Conservation (phyloP, 2,329 filamentous ascomycete species). For the Neonectria neomacrospora region DNA sequence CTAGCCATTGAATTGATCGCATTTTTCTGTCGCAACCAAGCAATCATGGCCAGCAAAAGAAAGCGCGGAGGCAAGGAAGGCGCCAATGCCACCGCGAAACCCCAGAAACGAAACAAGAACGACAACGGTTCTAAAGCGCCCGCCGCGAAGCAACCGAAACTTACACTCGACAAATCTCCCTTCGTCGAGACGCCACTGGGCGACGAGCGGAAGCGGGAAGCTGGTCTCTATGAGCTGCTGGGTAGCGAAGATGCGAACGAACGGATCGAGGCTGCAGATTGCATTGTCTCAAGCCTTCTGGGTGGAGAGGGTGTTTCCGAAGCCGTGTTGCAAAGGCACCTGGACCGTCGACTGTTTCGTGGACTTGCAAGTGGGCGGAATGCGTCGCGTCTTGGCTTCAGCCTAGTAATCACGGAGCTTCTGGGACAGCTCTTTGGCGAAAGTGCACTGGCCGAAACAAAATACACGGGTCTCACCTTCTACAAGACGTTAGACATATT, state of each 20-base stretch:
- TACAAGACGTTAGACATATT: slow-evolving; percentile 65
- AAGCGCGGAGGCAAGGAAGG: slow-evolving; percentile 50
- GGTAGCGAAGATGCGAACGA: slow-evolving; percentile 68
- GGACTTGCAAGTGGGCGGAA: slow-evolving; percentile 92
- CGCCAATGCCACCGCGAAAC: slow-evolving; percentile 40
- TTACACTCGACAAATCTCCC: slow-evolving; percentile 49
- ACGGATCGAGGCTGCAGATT: slow-evolving; percentile 68
- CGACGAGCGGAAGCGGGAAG: slow-evolving; percentile 68
- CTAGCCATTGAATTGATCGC: slow-evolving; percentile 15
- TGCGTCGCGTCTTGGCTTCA: slow-evolving; percentile 88
- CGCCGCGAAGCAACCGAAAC: slow-evolving; percentile 38
- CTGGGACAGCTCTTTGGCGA: slow-evolving; percentile 75
- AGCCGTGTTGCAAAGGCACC: slow-evolving; percentile 65
- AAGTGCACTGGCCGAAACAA: slow-evolving; percentile 55
- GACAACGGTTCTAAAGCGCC: slow-evolving; percentile 37
- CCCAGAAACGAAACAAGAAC: slow-evolving; percentile 49
- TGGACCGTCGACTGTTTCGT: slow-evolving; percentile 78
- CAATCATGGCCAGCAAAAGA: slow-evolving; percentile 50
- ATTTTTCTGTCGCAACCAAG: slow-evolving; percentile 11
- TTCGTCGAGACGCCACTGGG: slow-evolving; percentile 64
- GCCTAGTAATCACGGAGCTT: slow-evolving; percentile 85
- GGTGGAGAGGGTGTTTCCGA: slow-evolving; percentile 62
- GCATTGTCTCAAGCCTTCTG: slow-evolving; percentile 67
- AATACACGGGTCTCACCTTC: slow-evolving; percentile 66
- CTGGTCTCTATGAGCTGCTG: slow-evolving; percentile 69